Conservation (phyloP, 2,329 filamentous ascomycete species). For the Neopestalotiopsis sp. region DNA sequence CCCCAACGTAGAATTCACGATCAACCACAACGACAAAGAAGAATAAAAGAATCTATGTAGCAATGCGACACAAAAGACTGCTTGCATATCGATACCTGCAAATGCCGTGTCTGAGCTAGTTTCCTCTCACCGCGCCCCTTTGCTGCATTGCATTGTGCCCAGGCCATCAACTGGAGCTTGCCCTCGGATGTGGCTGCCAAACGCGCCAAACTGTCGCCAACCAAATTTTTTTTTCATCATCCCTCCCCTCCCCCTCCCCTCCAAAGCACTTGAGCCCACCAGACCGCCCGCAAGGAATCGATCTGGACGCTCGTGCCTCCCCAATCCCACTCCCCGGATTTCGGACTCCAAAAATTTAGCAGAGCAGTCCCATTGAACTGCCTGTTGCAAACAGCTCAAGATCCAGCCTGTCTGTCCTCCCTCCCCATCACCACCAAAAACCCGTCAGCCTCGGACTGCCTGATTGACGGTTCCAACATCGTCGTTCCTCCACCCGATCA, state of each 20-base stretch:
- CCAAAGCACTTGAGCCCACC: background rate
- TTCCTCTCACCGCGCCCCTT: too few relatives aligned
- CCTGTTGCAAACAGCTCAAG: constrained; percentile 7
- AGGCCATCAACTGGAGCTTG: background rate
- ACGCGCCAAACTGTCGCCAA: background rate
- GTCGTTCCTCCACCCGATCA: constrained; percentile 24
- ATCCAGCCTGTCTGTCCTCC: background rate
- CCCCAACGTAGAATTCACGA: background rate
- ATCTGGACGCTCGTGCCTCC: constrained; percentile 10
- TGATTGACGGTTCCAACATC: background rate
- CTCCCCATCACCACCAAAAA: constrained; percentile 5
- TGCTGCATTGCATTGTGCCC: background rate
- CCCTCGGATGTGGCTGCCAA: background rate
- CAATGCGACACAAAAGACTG: background rate
- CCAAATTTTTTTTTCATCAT: background rate
- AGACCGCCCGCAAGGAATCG: background rate
- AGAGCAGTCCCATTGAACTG: background rate
- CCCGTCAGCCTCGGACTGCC: background rate
- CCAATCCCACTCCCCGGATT: constrained; percentile 13
- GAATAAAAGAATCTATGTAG: background rate
- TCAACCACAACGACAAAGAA: background rate
- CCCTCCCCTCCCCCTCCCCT: background rate
- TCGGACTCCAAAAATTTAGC: constrained; percentile 12
- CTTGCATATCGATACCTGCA: background rate
- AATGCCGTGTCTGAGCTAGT: too few relatives aligned